These are phyloP conservation scores for Aspergillus melleus DNA, from an alignment of 2,329 filamentous ascomycete species.

Conservation along the genomic window DNA sequence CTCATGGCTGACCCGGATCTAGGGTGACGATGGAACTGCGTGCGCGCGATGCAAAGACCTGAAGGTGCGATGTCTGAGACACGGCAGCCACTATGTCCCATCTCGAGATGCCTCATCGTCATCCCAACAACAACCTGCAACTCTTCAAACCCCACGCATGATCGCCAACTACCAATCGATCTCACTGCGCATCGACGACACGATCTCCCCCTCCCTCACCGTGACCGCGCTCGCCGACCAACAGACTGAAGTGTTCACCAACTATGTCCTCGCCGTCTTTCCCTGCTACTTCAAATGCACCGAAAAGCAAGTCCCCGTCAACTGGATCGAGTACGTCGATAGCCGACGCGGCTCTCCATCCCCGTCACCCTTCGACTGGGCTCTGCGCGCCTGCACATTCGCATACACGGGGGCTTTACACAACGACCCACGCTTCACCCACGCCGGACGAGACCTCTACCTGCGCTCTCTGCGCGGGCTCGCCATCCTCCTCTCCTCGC, in stretches of 20 bases:
- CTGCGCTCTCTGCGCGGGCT: slow-evolving; percentile 30
- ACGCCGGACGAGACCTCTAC: slow-evolving; percentile 29
- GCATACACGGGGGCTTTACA: slow-evolving; percentile 20
- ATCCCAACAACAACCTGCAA: background rate
- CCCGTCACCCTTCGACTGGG: slow-evolving; percentile 23
- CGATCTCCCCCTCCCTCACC: slow-evolving; percentile 28
- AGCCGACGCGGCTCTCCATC: slow-evolving; percentile 12
- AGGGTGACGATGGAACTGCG: slow-evolving; percentile 32
- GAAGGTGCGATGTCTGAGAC: slow-evolving; percentile 1
- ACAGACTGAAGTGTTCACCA: slow-evolving; percentile 28
- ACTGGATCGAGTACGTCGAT: slow-evolving; percentile 30
- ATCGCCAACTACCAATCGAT: slow-evolving; percentile 5
- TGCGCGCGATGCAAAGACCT: slow-evolving; percentile 33
- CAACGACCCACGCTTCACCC: slow-evolving; percentile 24
- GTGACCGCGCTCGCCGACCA: slow-evolving; percentile 25
- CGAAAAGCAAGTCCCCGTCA: slow-evolving; percentile 26
- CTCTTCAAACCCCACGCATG: background rate
- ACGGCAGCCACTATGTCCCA: slow-evolving; percentile 2
- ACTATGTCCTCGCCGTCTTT: slow-evolving; percentile 28
- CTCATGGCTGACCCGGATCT: background rate
- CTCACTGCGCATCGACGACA: slow-evolving; percentile 23
- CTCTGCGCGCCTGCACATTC: slow-evolving; percentile 20
- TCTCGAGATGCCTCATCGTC: background rate
- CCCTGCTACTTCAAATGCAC: slow-evolving; percentile 32
- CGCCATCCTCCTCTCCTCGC: slow-evolving; percentile 25